Percentiles rank a stretch among this genome's conserved stretches.
Conservation (phyloP, 1,139 yeast species). For the Zygotorulaspora mrakii region DNA sequence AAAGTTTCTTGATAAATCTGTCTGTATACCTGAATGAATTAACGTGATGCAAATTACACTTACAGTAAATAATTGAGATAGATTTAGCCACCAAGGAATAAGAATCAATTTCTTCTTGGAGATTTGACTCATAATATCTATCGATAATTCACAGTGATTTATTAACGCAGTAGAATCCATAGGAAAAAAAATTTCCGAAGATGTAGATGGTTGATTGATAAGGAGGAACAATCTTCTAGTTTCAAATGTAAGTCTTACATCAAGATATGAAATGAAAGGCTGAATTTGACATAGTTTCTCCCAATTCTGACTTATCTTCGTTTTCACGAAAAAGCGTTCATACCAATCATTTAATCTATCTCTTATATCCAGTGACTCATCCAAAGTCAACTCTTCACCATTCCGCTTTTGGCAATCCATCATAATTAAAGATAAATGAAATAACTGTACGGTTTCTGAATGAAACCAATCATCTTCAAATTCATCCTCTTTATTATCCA, state of each 20-base stretch:
- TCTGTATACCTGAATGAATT: conserved; percentile 42
- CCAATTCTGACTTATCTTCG: conserved; percentile 6
- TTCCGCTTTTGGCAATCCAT: conserved; percentile 19
- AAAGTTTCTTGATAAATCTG: conserved; percentile 23
- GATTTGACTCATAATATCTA: conserved; percentile 40
- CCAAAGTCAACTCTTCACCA: conserved; percentile 19
- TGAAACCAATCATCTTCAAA: conserved; percentile 21
- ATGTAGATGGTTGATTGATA: conserved; percentile 16
- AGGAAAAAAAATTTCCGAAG: conserved; percentile 38
- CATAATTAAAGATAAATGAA: conserved; percentile 19
- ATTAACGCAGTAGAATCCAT: conserved; percentile 41
- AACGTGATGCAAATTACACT: conserved; percentile 47
- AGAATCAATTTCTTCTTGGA: conserved; percentile 39
- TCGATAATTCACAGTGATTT: conserved; percentile 40
- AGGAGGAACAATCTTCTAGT: conserved; percentile 25
- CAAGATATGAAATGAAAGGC: conserved; percentile 31
- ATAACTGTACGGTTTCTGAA: conserved; percentile 38
- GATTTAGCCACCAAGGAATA: conserved; percentile 55
- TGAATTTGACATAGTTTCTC: conserved; percentile 20
- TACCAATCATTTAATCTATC: conserved; percentile 24
- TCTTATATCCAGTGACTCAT: conserved; percentile 14
- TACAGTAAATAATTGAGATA: conserved; percentile 46
- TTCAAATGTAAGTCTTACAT: conserved; percentile 30
- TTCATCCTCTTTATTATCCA: background rate
- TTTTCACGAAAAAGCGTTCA: conserved; percentile 13